These are phyloP conservation scores for Casaregolazyma suthepensis DNA, from an alignment of 1,139 yeast species.

Conservation along the genomic window DNA sequence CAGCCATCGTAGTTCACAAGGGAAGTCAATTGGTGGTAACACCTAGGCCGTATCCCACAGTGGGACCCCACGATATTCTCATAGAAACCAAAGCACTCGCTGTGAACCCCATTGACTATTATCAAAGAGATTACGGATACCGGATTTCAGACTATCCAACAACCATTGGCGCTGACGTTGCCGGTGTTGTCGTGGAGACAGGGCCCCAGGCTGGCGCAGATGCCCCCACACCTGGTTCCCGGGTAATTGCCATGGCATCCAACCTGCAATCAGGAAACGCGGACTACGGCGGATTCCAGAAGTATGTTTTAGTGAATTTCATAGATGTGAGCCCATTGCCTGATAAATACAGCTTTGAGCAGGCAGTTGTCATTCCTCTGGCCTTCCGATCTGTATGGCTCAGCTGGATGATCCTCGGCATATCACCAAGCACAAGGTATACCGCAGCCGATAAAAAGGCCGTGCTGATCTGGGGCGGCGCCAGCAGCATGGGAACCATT, in stretches of 20 bases:
- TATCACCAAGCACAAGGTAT: not conserved
- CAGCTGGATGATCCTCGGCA: not conserved
- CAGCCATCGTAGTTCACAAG: not conserved
- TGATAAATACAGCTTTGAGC: not conserved
- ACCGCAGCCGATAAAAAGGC: not conserved
- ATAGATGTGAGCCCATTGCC: not conserved
- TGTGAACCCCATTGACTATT: not conserved
- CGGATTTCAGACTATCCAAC: not conserved
- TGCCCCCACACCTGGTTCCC: not conserved
- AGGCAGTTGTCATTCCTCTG: not conserved
- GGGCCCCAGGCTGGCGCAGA: not conserved
- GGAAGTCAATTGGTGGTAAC: not conserved
- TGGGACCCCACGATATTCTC: not conserved
- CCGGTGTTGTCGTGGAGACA: not conserved
- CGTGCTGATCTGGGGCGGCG: constrained; percentile 50
- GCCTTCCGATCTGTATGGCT: not conserved
- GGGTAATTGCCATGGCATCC: not conserved
- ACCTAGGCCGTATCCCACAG: not conserved
- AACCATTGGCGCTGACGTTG: not conserved
- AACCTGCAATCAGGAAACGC: not conserved
- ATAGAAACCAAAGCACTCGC: not conserved
- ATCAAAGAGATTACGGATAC: not conserved
- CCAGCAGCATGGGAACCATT: constrained; percentile 49
- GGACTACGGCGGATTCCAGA: not conserved
- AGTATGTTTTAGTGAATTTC: not conserved